Conservation (phyloP, 2,329 filamentous ascomycete genomes). For the Colletotrichum sp. region DNA sequence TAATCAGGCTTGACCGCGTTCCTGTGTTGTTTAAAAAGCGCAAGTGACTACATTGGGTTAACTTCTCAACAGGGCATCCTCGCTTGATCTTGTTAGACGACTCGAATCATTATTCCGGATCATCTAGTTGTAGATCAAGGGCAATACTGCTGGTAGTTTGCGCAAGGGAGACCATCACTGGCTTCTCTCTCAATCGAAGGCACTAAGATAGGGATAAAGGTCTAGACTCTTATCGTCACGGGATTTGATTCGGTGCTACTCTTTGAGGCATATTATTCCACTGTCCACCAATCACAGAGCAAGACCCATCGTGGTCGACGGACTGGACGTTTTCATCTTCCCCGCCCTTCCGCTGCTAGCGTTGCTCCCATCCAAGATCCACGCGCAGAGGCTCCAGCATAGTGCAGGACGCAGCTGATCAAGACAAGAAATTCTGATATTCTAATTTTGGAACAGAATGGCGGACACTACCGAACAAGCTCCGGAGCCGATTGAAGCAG, state of each 20-base stretch:
- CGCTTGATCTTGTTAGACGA: not conserved
- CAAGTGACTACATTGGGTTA: not conserved
- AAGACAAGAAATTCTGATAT: not conserved
- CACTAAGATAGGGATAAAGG: not conserved
- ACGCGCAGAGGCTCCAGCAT: not conserved
- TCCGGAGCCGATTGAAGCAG: not conserved
- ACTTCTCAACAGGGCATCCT: fast-evolving
- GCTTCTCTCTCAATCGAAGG: not conserved
- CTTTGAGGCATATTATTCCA: not conserved
- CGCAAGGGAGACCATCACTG: not conserved
- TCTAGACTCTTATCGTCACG: not conserved
- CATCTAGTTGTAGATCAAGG: not conserved
- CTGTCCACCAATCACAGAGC: not conserved
- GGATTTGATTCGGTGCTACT: not conserved
- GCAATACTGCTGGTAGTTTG: fast-evolving
- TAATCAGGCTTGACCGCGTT: not conserved
- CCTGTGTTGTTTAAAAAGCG: fast-evolving
- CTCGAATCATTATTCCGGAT: not conserved
- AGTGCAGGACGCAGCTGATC: not conserved
- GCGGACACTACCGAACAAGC: not conserved
- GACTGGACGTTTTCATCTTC: not conserved
- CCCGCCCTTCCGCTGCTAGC: not conserved
- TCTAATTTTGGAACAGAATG: not conserved
- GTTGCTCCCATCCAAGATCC: not conserved
- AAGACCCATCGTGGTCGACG: not conserved